A percentile compares a stretch with the other conserved stretches of the same genome.
Conservation (phyloP, 2,329 filamentous ascomycete species). For the Microdochium bolleyi region DNA sequence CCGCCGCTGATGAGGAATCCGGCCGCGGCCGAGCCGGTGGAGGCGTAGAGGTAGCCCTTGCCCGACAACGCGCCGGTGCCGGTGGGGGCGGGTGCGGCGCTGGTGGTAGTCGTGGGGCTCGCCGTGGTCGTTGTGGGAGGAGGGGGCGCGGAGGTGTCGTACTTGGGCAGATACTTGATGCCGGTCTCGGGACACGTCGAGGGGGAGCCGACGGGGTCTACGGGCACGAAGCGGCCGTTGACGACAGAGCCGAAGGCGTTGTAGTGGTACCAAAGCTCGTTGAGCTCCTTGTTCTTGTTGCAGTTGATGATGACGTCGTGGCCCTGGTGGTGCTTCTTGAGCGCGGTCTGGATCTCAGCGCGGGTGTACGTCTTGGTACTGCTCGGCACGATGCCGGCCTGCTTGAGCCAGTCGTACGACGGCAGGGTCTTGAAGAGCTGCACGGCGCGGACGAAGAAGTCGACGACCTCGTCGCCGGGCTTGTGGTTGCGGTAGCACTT, state of each 20-base stretch:
- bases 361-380: conserved; percentile 49
- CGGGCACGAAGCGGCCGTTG: conserved; percentile 50
- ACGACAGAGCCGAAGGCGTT: conserved; percentile 51
- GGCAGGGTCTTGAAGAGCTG: conserved; percentile 58
- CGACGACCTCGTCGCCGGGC: conserved; percentile 55
- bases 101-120: neutral
- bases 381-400: conserved; percentile 52
- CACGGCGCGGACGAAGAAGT: conserved; percentile 61
- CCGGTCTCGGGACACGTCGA: conserved; percentile 53
- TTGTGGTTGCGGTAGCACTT: conserved; percentile 56
- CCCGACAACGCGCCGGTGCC: conserved; percentile 34
- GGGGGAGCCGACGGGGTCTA: conserved; percentile 42
- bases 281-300: conserved; percentile 28
- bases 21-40: conserved; percentile 33
- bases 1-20: conserved; percentile 63
- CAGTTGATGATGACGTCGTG: conserved; percentile 52
- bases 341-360: conserved; percentile 48
- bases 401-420: conserved; percentile 53
- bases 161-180: conserved; percentile 59
- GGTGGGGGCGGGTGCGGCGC: conserved; percentile 24
- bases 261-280: conserved; percentile 56
- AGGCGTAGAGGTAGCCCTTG: conserved; percentile 51
- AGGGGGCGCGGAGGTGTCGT: conserved; percentile 6
- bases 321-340: conserved; percentile 42
- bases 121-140: conserved; percentile 20